These are phyloP conservation scores for Rubus idaeus DNA, from an alignment of 306 rosid species.

Conservation along the genomic window DNA sequence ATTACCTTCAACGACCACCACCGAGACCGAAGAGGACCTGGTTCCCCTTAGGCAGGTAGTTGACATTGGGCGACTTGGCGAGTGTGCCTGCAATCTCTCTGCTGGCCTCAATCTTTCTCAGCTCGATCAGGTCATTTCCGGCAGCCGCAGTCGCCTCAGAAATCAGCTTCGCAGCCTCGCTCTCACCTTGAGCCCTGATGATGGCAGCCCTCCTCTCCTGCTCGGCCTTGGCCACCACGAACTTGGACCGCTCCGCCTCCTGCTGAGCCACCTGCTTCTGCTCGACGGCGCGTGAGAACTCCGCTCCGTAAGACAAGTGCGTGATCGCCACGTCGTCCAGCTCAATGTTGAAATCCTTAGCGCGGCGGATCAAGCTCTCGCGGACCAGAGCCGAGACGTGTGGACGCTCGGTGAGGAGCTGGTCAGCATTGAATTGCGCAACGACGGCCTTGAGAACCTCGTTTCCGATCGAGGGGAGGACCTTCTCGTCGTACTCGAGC, in stretches of 20 bases:
- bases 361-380: constrained; percentile 64
- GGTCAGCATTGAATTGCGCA: constrained; percentile 90
- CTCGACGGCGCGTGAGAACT: constrained; percentile 85
- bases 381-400: constrained; percentile 84
- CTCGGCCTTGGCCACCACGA: constrained; percentile 89
- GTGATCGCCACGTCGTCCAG: constrained; percentile 93
- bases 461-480: constrained; percentile 85
- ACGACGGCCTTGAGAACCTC: constrained; percentile 90
- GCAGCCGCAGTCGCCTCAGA: constrained; percentile 72
- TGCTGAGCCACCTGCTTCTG: constrained; percentile 98
- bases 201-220: constrained; percentile 92
- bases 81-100: constrained; percentile 78
- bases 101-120: constrained; percentile 86
- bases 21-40: constrained; percentile 69
- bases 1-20: constrained; percentile 61
- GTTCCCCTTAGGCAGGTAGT: constrained; percentile 64
- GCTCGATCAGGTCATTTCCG: constrained; percentile 76
- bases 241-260: constrained; percentile 94
- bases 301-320: constrained; percentile 68
- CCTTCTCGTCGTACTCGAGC: constrained; percentile 95
- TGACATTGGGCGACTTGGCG: constrained; percentile 78
- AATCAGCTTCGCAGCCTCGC: constrained; percentile 83
- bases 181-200: constrained; percentile 90
- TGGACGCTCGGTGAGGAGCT: constrained; percentile 86
- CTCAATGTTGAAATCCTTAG: constrained; percentile 77